Base-by-base conservation (phyloP, 768 basidiomycete species). In the Dentipellis fragilis region DNA sequence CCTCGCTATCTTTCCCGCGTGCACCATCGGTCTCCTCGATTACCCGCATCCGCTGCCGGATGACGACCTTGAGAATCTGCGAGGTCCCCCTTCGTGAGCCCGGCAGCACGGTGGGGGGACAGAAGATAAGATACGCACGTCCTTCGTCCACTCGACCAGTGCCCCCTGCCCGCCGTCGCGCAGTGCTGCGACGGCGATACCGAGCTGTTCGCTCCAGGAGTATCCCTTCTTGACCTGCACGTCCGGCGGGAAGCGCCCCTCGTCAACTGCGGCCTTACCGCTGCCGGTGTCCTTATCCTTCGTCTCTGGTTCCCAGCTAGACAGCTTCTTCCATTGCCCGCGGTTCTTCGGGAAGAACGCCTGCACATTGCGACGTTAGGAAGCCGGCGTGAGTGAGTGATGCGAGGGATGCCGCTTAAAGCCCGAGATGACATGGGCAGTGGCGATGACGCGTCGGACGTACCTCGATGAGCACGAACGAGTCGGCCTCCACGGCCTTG, bases 311-410 rank as follows among this genome's bases (percentile, higher is more conserved):
- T 85, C 77, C 80, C 83, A 85, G 61, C 84, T 87, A 8, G 89
- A 90, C 65, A 78, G 88, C 63, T 83, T 80, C 69, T 93, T 92
- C 88, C 92, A 93, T 62, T 85, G 74, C 14, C 85, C 83, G 60
- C 87, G 79, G 68, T 89, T 91, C 74, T 89, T 94, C 12, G 91
- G 91, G 73, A 87, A 93, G 75, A 90, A 90, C 9, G 84, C 84
- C 90, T 93, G 62, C 1, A 11, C 36, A 10, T 23, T 47, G 23
- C 10, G 47, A n/a, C 29, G 29, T 29, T 29, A 29, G 29, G 29
- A 29, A 29, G 29, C 29, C 29, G 29, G 29, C 29, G 29, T 29
- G 23, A 23, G 21, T 22, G 48, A 23, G 48, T 35, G 48, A 49
- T 49, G 29, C 42, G 47, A 52, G 47, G 58, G 60, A 62, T 69